Percentiles rank a stretch among this genome's conserved stretches.
phyloP scores from a whole-genome alignment of 2,329 filamentous ascomycete species.

The Arthroderma sp. region DNA sequence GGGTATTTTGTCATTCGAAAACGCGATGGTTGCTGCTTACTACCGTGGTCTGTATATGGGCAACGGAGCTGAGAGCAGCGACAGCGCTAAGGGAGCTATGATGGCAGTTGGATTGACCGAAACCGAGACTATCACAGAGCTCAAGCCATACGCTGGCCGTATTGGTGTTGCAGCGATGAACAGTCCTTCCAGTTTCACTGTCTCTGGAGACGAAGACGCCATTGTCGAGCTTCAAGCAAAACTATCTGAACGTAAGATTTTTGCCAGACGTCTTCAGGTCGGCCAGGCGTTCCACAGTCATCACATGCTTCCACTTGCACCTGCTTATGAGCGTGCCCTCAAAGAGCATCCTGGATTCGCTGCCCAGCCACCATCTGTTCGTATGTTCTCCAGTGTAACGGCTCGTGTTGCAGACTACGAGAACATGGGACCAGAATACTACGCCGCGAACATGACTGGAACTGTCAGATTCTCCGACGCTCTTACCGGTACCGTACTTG shows the following conservation, averaged over 20 bases:
- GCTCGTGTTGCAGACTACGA: constrained; percentile 3
- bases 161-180: constrained; percentile 10
- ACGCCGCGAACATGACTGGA: constrained; percentile 14
- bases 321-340: constrained; percentile 5
- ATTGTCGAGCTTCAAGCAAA: constrained; percentile 7
- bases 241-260: constrained; percentile 3
- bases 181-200: constrained; percentile 9
- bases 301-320: constrained; percentile 10
- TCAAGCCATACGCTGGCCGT: constrained; percentile 3
- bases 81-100: constrained; percentile 5
- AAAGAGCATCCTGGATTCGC: constrained; percentile 4
- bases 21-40: constrained; percentile 20
- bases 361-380: constrained; percentile 2
- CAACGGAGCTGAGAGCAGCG: constrained; percentile 2
- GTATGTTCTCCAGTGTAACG: constrained; percentile 8
- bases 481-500: constrained; percentile 8
- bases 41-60: constrained; percentile 6
- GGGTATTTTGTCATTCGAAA: constrained; percentile 21
- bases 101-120: constrained; percentile 6
- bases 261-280: constrained; percentile 9
- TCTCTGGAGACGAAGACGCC: constrained; percentile 11
- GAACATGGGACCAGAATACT: constrained; percentile 11
- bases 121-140: background rate
- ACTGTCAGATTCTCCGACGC: constrained; percentile 16
- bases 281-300: constrained; percentile 12